Percentiles rank a stretch among this genome's conserved stretches.
phyloP scores from a whole-genome alignment of 1,139 yeast species.

The Geotrichum klebahnii region DNA sequence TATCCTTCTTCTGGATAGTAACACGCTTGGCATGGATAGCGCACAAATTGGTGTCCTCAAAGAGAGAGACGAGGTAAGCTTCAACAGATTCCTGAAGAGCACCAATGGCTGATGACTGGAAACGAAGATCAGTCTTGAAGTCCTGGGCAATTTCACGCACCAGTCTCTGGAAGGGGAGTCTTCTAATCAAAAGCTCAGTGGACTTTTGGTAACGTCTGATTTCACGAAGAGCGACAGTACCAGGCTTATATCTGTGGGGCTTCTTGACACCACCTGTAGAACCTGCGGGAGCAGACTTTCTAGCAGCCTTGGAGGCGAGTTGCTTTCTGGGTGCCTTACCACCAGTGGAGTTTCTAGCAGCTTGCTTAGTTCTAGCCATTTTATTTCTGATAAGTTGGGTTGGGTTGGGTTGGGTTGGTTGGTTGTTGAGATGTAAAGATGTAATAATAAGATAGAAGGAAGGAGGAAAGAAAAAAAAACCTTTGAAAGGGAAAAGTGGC shows the following conservation, averaged over 20 bases:
- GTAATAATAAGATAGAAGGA: not conserved
- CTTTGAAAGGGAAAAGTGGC: slow-evolving; percentile 4
- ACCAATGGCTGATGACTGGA: slow-evolving; percentile 98
- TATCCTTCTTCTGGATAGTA: slow-evolving; percentile 98
- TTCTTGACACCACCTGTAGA: slow-evolving; percentile 99
- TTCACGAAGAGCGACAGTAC: slow-evolving; percentile 99
- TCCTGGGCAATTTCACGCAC: slow-evolving; percentile 98
- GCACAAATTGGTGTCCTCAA: slow-evolving; percentile 97
- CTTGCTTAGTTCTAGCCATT: slow-evolving; percentile 99
- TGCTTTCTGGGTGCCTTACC: slow-evolving; percentile 99
- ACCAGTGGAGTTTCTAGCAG: slow-evolving; percentile 98
- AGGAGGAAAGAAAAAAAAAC: slow-evolving; percentile 6
- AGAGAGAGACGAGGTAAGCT: slow-evolving; percentile 86
- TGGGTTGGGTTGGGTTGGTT: not conserved
- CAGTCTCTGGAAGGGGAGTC: slow-evolving; percentile 97
- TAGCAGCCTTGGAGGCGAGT: slow-evolving; percentile 97
- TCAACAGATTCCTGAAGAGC: slow-evolving; percentile 98
- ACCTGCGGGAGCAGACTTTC: slow-evolving; percentile 74
- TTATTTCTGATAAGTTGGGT: too few species aligned
- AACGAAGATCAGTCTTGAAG: slow-evolving; percentile 95
- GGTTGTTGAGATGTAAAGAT: not conserved
- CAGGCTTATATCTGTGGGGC: slow-evolving; percentile 99
- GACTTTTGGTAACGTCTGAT: slow-evolving; percentile 99
- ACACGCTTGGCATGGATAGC: slow-evolving; percentile 99
- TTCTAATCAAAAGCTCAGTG: slow-evolving; percentile 93